Percentiles rank a stretch among this genome's conserved stretches.
phyloP scores from a whole-genome alignment of 2,329 filamentous ascomycete genomes.

The Fusarium buharicum region DNA sequence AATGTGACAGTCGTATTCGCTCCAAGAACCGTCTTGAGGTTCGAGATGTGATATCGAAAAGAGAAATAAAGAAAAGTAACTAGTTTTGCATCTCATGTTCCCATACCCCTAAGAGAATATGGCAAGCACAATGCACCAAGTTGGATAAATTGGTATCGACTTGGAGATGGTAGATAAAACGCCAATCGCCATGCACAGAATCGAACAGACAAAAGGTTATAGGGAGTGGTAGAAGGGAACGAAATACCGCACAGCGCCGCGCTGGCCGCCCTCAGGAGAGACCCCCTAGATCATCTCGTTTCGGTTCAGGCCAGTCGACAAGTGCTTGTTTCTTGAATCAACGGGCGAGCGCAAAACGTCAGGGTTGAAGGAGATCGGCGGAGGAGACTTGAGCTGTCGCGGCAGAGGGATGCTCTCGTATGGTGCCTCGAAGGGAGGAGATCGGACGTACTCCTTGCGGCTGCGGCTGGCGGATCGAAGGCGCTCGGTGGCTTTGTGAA shows the following conservation, averaged over 20 bases:
- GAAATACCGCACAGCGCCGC: slow-evolving; percentile 14
- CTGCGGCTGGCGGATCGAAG: slow-evolving; percentile 69
- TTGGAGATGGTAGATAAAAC: slow-evolving; percentile 41
- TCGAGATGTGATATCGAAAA: slow-evolving; percentile 18
- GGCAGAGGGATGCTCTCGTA: slow-evolving; percentile 56
- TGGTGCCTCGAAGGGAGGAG: slow-evolving; percentile 48
- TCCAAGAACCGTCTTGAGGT: slow-evolving; percentile 1
- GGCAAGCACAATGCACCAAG: slow-evolving; percentile 12
- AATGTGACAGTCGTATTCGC: slow-evolving; percentile 27
- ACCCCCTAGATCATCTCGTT: slow-evolving; percentile 65
- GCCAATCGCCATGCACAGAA: slow-evolving; percentile 56
- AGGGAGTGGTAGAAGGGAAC: slow-evolving; percentile 35
- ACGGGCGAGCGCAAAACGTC: slow-evolving; percentile 50
- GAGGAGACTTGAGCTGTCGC: slow-evolving; percentile 49
- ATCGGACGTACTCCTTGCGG: slow-evolving; percentile 55
- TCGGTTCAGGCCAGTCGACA: slow-evolving; percentile 62
- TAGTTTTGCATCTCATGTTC: slow-evolving; percentile 1
- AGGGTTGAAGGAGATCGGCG: slow-evolving; percentile 54
- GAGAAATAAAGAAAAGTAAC: slow-evolving; percentile 6
- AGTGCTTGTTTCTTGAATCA: slow-evolving; percentile 51
- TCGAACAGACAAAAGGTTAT: slow-evolving; percentile 35
- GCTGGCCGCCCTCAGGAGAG: slow-evolving; percentile 12
- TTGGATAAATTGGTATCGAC: slow-evolving; percentile 38
- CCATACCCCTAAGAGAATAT: slow-evolving; percentile 6
- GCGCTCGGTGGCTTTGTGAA: slow-evolving; percentile 68